Base-by-base conservation (phyloP, 768 basidiomycete genomes). In the Psilocybe sp. region DNA sequence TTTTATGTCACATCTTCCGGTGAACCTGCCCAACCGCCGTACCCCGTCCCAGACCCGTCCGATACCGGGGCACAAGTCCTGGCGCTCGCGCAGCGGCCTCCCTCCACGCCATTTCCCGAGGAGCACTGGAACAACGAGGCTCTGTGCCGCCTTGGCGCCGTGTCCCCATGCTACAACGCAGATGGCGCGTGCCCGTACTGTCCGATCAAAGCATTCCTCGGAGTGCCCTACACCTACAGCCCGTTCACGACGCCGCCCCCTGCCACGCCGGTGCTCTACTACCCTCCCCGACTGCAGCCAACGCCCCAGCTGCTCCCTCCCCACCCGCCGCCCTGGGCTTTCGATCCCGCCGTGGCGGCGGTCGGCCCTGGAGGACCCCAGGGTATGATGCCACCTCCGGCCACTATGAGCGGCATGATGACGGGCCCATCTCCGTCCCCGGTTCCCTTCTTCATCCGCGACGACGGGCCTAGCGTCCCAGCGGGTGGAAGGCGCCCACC, bases 1-100 rank as follows among this genome's bases (percentile, higher is more conserved):
- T 73, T 74, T 43, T 74, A 74, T 44, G 64, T 62, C 3, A 63
- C 68, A 8, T 50, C 54, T 50, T 58, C 47, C 14, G 28, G 23
- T 28, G 23, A 28, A 28, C 23, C 23, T 7, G 23, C 23, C 4
- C 23, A 4, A 28, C 23, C 23, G 7, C 23, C 23, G 23, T 28
- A 28, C 23, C 23, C 23, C 23, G 23, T 28, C 23, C 4, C 23
- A 28, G 23, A 28, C 23, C 23, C 23, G 23, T 28, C 23, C 4
- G 23, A 28, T 28, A 7, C 23, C 23, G 20, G 4, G 31, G 43
- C 14, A 13, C 44, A 12, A 44, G 14, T 36, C 11, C 16, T 7
- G 41, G 11, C 13, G 14, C 41, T 16, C 15, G 18, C 18, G 28
- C 5, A 34, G 11, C 40, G 15, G 7, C 9, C 16, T 20, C 36